Evolutionary conservation across 805 yeast species (phyloP).

Genomic region (Ogataea parapolymorpha): DNA sequence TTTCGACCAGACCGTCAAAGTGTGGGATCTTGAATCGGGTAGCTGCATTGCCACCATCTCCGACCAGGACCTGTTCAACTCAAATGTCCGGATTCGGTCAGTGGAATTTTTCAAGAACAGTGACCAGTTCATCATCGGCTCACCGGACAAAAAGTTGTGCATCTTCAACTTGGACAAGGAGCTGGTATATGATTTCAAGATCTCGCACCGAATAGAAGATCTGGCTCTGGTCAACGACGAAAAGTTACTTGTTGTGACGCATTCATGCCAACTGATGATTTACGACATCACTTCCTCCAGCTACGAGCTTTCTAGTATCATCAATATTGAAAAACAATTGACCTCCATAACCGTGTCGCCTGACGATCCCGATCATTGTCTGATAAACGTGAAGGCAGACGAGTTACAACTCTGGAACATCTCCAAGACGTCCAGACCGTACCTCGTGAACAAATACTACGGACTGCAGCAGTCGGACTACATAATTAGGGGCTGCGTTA

Average conservation of each 20-base stretch:
- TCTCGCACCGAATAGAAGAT: constrained; percentile 56
- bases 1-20: constrained; percentile 62
- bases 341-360: constrained; percentile 62
- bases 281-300: constrained; percentile 42
- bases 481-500: constrained; percentile 75
- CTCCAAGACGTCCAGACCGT: constrained; percentile 41
- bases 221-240: constrained; percentile 66
- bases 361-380: constrained; percentile 46
- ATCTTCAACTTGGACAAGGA: constrained; percentile 41
- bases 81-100: constrained; percentile 41
- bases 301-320: constrained; percentile 29
- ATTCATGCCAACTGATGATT: constrained; percentile 58
- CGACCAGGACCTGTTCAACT: constrained; percentile 19
- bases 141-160: constrained; percentile 66
- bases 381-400: constrained; percentile 68
- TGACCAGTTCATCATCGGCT: constrained; percentile 60
- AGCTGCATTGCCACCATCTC: constrained; percentile 19
- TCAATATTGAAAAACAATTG: constrained; percentile 53
- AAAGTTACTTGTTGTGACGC: constrained; percentile 58
- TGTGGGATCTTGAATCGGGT: constrained; percentile 59
- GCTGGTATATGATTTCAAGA: constrained; percentile 21
- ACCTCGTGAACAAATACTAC: constrained; percentile 55
- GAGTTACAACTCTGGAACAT: constrained; percentile 84
- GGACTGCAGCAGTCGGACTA: constrained; percentile 72
- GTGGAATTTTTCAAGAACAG: constrained; percentile 62